Evolutionary conservation across 1,284 basidiomycete genomes (phyloP).

Genomic region (Tilletia horrida): DNA sequence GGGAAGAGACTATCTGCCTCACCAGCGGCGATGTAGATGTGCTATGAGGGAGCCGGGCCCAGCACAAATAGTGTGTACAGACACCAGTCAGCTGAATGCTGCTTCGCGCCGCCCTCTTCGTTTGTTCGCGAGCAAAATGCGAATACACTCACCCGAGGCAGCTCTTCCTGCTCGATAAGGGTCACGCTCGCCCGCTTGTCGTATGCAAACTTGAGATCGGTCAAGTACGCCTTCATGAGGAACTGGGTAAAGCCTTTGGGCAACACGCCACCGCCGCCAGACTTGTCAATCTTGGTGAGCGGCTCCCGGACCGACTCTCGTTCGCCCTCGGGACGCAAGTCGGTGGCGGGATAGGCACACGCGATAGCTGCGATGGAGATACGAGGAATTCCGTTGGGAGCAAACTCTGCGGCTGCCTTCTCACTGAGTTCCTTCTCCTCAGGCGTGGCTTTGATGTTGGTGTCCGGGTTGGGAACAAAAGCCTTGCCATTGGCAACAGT

Average conservation of each 20-base stretch:
- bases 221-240: constrained; percentile 4
- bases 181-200: constrained; percentile 9
- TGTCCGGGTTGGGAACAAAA: not conserved
- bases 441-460: constrained; percentile 22
- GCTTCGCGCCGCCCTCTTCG: too few relatives aligned
- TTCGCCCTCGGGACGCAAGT: constrained; percentile 32
- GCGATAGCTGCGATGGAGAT: constrained; percentile 33
- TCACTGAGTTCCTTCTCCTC: not conserved
- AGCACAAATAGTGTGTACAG: not conserved
- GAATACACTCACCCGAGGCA: constrained; percentile 13
- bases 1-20: constrained; percentile 38
- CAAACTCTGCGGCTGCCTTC: not conserved
- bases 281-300: not conserved
- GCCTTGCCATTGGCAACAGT: constrained; percentile 1
- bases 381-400: not conserved
- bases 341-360: constrained; percentile 33
- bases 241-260: not conserved
- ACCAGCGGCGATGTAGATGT: constrained; percentile 36
- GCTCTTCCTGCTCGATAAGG: constrained; percentile 24
- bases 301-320: constrained; percentile 17
- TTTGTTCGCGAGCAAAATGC: too few relatives aligned
- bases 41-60: constrained; percentile 25
- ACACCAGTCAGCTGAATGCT: constrained; percentile 16
- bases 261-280: not conserved
- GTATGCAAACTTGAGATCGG: constrained; percentile 14